Conservation (phyloP, 2,329 filamentous ascomycete species). For the Ophiostoma himal-ulmi region DNA sequence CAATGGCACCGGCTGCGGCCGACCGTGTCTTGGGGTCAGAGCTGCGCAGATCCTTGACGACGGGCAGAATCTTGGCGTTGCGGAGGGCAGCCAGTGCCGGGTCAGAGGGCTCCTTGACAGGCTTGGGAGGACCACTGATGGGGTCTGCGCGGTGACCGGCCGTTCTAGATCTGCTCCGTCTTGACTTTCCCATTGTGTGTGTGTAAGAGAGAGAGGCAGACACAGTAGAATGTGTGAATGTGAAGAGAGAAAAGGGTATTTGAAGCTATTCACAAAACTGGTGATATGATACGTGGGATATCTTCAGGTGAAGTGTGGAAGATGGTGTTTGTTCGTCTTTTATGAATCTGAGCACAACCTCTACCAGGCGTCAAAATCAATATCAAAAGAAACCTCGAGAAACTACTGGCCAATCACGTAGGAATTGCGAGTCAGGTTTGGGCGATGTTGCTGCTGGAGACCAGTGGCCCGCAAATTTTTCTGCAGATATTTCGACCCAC, state of each 20-base stretch:
- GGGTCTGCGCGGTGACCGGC: constrained; percentile 2
- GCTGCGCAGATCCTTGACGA: constrained; percentile 55
- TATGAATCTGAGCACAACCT: not conserved
- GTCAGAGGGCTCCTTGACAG: constrained; percentile 56
- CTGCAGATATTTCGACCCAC: constrained; percentile 15
- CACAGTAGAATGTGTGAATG: not conserved
- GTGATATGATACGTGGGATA: not conserved
- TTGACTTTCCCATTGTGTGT: constrained; percentile 13
- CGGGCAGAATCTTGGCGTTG: constrained; percentile 57
- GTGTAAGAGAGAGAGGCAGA: not conserved
- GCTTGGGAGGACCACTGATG: constrained; percentile 41
- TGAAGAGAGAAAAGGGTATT: not conserved
- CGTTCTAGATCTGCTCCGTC: constrained; percentile 8
- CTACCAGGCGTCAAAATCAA: not conserved
- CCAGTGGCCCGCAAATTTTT: constrained; percentile 9
- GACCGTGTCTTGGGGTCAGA: constrained; percentile 54
- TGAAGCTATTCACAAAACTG: not conserved
- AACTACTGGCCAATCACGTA: not conserved
- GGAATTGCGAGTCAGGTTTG: not conserved
- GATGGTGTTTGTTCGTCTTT: not conserved
- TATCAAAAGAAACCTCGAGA: not conserved
- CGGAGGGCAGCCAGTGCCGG: constrained; percentile 59
- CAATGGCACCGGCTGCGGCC: constrained; percentile 53
- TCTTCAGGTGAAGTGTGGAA: not conserved
- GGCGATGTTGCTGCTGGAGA: constrained; percentile 11